Evolutionary conservation across 345 rosid genomes (phyloP).

Genomic region (Stellera chamaejasme): DNA sequence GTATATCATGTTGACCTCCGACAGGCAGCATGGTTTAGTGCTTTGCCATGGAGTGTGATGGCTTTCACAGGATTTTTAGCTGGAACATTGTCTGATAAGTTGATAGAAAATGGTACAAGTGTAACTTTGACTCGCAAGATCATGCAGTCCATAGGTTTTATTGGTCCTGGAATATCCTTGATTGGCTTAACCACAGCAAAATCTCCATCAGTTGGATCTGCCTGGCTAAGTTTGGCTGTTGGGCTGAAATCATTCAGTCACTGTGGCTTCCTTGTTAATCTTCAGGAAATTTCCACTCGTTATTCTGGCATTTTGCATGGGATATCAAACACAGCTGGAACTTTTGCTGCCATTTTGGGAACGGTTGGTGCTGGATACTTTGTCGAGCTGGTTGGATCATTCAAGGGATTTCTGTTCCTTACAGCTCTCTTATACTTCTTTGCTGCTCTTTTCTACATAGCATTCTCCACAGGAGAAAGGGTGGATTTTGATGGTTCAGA

Average conservation of each 20-base stretch:
- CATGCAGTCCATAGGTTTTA: conserved; percentile 95
- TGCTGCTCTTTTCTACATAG: conserved; percentile 63
- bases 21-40: conserved; percentile 98
- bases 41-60: conserved; percentile 94
- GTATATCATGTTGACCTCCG: conserved; percentile 89
- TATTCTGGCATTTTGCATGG: conserved; percentile 94
- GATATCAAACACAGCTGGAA: conserved; percentile 78
- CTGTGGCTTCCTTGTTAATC: conserved; percentile 88
- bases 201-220: conserved; percentile 64
- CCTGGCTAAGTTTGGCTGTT: conserved; percentile 90
- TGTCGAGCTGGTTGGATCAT: conserved; percentile 82
- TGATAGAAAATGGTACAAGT: conserved; percentile 65
- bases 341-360: conserved; percentile 84
- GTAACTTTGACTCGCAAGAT: conserved; percentile 81
- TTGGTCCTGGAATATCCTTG: conserved; percentile 77
- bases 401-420: conserved; percentile 80
- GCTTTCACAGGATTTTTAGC: conserved; percentile 80
- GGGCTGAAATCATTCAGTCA: conserved; percentile 94
- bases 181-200: conserved; percentile 73
- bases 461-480: conserved; percentile 79
- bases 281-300: conserved; percentile 93
- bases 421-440: conserved; percentile 63
- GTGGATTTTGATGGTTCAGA: conserved; percentile 41
- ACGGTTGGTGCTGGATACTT: conserved; percentile 95
- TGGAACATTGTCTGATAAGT: conserved; percentile 69